Percentiles rank a stretch among this genome's conserved stretches.
Evolutionary conservation across 2,329 filamentous ascomycete species (phyloP).

Genomic region (Fusarium sp.): DNA sequence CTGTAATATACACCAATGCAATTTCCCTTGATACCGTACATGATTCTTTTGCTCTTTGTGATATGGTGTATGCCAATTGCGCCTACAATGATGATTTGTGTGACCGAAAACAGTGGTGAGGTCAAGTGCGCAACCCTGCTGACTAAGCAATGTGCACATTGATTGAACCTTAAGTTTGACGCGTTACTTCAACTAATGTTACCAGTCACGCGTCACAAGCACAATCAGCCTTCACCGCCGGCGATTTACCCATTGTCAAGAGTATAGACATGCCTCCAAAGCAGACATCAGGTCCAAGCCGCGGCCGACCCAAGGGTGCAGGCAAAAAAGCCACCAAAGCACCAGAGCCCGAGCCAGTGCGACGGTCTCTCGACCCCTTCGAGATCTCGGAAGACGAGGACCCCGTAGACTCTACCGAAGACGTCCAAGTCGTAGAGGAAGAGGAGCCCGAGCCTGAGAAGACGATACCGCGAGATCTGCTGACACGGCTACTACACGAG

Average conservation of each 20-base stretch:
- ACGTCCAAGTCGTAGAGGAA: constrained; percentile 41
- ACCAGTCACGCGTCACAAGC: not conserved
- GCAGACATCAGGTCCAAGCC: constrained; percentile 50
- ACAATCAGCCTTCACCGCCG: not conserved
- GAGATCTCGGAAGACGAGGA: constrained; percentile 51
- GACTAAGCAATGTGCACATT: constrained; percentile 21
- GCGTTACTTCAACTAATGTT: not conserved
- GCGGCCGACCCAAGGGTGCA: constrained; percentile 52
- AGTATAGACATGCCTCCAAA: constrained; percentile 57
- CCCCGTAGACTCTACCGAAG: constrained; percentile 32
- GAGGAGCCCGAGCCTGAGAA: constrained; percentile 55
- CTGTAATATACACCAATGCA: constrained; percentile 73
- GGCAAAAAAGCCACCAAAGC: constrained; percentile 40
- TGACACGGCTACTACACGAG: constrained; percentile 82
- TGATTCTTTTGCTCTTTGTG: not conserved
- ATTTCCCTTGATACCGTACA: constrained; percentile 60
- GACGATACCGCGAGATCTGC: constrained; percentile 77
- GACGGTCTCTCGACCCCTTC: constrained; percentile 52
- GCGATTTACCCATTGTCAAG: not conserved
- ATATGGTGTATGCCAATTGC: not conserved
- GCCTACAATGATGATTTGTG: not conserved
- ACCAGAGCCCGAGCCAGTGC: constrained; percentile 38
- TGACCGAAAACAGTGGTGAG: too few species aligned
- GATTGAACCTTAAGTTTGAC: not conserved
- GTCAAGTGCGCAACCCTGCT: not conserved